These are phyloP conservation scores for Citrus sinensis DNA, from an alignment of 345 rosid species.

Conservation along the genomic window DNA sequence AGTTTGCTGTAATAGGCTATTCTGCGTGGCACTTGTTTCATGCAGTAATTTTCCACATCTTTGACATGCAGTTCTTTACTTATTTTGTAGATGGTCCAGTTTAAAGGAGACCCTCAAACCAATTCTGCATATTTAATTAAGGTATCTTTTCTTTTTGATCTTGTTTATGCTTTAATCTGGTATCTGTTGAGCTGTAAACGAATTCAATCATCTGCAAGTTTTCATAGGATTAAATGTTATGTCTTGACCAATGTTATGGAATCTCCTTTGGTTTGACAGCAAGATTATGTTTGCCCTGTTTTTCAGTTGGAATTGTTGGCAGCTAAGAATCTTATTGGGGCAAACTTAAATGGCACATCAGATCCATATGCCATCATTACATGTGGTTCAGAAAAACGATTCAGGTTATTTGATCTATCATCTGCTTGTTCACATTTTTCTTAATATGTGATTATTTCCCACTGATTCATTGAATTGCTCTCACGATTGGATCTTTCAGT, in stretches of 20 bases:
- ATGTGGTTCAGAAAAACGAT: constrained; percentile 91
- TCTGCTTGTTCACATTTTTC: background rate
- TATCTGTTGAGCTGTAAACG: background rate
- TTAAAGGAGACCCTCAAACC: constrained; percentile 59
- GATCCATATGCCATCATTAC: constrained; percentile 98
- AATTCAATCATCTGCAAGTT: background rate
- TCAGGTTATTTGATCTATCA: constrained; percentile 58
- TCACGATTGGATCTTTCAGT: background rate
- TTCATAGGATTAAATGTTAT: background rate
- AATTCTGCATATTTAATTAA: constrained; percentile 72
- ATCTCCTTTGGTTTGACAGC: background rate
- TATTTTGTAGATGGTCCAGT: constrained; percentile 76
- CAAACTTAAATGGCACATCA: constrained; percentile 93
- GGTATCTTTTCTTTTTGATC: constrained; percentile 32
- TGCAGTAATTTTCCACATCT: constrained; percentile 56
- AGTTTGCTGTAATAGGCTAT: background rate
- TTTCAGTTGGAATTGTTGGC: constrained; percentile 88
- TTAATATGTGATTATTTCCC: background rate
- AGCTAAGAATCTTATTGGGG: constrained; percentile 96
- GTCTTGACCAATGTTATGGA: background rate
- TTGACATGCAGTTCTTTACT: constrained; percentile 91
- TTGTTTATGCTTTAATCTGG: background rate
- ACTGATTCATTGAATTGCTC: background rate
- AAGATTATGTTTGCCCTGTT: constrained; percentile 8
- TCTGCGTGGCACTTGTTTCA: constrained; percentile 27